Evolutionary conservation across 108 stramenopile genomes (phyloP).

Genomic region (Pseudonitzschia delicatissima): DNA sequence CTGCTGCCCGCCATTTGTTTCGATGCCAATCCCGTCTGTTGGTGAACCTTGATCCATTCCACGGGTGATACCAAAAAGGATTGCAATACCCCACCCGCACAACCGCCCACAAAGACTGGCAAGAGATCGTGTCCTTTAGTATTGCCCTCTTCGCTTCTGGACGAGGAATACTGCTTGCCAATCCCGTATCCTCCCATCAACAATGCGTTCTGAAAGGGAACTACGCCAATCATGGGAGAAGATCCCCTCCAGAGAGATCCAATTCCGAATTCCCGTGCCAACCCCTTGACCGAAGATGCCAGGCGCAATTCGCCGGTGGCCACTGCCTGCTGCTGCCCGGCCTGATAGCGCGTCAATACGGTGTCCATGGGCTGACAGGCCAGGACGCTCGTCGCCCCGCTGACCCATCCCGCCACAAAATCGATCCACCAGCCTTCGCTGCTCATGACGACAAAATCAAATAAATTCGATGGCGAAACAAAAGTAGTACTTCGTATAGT

Average conservation of each 20-base stretch:
- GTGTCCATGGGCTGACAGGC: slow-evolving; percentile 82
- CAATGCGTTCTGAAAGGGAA: slow-evolving; percentile 82
- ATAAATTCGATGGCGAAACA: too few species aligned
- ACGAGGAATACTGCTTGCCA: slow-evolving; percentile 60
- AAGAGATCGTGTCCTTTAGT: slow-evolving; percentile 26
- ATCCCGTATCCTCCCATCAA: slow-evolving; percentile 85
- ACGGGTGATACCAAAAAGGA: slow-evolving; percentile 83
- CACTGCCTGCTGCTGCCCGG: slow-evolving; percentile 21
- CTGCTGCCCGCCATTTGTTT: slow-evolving; percentile 5
- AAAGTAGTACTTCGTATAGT: too few species aligned
- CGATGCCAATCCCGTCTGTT: slow-evolving; percentile 45
- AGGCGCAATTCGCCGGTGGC: not conserved
- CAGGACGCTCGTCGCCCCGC: slow-evolving; percentile 64
- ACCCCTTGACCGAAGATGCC: slow-evolving; percentile 11
- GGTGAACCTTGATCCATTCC: slow-evolving; percentile 77
- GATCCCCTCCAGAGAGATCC: slow-evolving; percentile 66
- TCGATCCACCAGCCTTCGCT: slow-evolving; percentile 56
- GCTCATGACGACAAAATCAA: too few species aligned
- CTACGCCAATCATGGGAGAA: slow-evolving; percentile 78
- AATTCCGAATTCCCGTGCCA: slow-evolving; percentile 48
- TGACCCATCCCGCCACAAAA: slow-evolving; percentile 73
- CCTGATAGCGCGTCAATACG: slow-evolving; percentile 72
- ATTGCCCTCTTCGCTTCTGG: not conserved
- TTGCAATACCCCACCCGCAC: slow-evolving; percentile 73
- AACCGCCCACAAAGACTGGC: slow-evolving; percentile 81